phyloP scores from a whole-genome alignment of 176 grass and related monocot species.

The Musa beccarii region DNA sequence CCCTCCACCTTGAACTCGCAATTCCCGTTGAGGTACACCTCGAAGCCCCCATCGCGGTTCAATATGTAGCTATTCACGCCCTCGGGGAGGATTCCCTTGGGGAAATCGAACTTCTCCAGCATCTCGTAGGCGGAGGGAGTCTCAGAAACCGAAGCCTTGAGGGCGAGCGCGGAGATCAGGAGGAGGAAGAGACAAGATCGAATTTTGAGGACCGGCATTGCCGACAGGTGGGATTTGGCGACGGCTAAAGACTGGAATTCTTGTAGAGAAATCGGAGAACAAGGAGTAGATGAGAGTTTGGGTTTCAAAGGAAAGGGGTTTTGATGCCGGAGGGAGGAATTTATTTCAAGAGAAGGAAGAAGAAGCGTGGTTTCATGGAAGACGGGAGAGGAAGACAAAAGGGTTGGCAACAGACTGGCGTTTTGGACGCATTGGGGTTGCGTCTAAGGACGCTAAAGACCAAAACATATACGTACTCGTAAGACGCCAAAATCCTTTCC shows the following conservation, averaged over 20 bases:
- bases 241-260: too few relatives aligned
- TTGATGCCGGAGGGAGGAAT: not conserved
- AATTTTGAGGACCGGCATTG: not conserved
- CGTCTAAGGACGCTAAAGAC: not conserved
- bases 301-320: not conserved
- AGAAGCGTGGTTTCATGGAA: not conserved
- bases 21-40: slow-evolving; percentile 21
- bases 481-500: too few relatives aligned
- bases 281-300: not conserved
- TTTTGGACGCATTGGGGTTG: not conserved
- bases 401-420: slow-evolving; percentile 1
- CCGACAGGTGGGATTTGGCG: not conserved
- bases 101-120: slow-evolving; percentile 37
- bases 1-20: slow-evolving; percentile 34
- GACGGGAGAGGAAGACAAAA: not conserved
- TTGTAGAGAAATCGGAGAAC: not conserved
- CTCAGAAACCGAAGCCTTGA: not conserved
- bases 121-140: slow-evolving; percentile 35
- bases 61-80: slow-evolving; percentile 25
- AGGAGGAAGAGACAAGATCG: not conserved
- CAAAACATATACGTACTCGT: not conserved
- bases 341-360: not conserved
- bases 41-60: slow-evolving; percentile 23
- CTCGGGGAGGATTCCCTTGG: slow-evolving; percentile 37
- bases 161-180: not conserved